Base-by-base conservation (phyloP, 2,329 filamentous ascomycete genomes). In the Celoporthe dispersa region DNA sequence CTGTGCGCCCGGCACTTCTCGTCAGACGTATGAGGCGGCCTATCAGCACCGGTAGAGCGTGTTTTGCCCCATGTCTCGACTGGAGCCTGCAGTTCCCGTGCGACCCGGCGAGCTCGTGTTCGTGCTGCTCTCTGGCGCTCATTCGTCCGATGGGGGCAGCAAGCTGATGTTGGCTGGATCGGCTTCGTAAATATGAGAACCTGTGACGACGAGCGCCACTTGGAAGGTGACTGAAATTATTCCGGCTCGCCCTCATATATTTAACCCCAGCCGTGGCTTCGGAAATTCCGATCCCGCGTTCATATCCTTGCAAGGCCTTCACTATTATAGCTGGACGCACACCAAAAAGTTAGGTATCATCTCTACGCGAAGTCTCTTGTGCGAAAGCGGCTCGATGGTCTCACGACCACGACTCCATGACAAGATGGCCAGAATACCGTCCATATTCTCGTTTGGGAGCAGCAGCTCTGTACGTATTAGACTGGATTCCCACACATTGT, bases 41-140 rank as follows among this genome's bases (percentile, higher is more conserved):
- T 69, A 69, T 69, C 68, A 69, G 39, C 44, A 37, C 22, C 55
- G 35, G 25, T 22, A 41, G 53, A 61, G 11, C 55, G 35, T 16
- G 16, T 22, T 63, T 16, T 57, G n/a, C 28, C 55, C 57, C 53
- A 57, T 59, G 48, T 69, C 33, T 69, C 39, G 67, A 51, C 64
- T 66, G 57, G 64, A 35, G 57, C 57, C 63, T 66, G 68, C 68
- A 62, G 37, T 25, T 11, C 55, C 63, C 14, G 63, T 69, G 55
- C 31, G 39, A 69, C 67, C 55, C 41, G 41, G 33, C 16, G 39
- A 69, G 33, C 68, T 69, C 68, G 63, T 69, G 68, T 69, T 69
- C 31, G 41, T 25, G 22, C n/a, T 66, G 35, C 48, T 60, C 39
- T 62, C 35, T 59, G 37, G 35, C 11, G 44, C 33, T 33, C 39